Base-by-base conservation (phyloP, 2,329 filamentous ascomycete species). In the Colletotrichum nymphaeae region DNA sequence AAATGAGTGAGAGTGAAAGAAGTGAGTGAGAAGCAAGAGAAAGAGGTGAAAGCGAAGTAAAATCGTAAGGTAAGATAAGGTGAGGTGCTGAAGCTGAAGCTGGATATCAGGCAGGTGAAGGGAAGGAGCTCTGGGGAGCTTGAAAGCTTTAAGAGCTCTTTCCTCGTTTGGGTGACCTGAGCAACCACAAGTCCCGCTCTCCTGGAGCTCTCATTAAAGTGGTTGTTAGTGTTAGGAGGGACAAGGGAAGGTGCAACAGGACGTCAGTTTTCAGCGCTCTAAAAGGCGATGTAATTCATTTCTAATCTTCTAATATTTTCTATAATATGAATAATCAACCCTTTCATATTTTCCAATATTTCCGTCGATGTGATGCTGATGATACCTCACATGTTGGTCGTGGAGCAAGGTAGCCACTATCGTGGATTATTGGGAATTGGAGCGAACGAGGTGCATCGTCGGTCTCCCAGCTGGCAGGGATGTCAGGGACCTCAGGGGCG, bases 391-490 rank as follows among this genome's bases (percentile, higher is more conserved):
- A 26, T 57, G 30, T 66, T 35, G 30, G 30, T 24, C 5, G 6
- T 5, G 0, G 30, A 22, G 19, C 19, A 35, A 53, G 70, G 12
- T 59, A 24, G 6, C 16, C 57, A 37, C 66, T 83, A 83, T 79
- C 81, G 78, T 11, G 73, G 77, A 67, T 79, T 80, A 82, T 78
- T 81, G 75, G 63, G 73, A 28, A 52, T 56, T 74, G 74, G 81
- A 82, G 81, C 78, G 77, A 71, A 65, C 37, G 63, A 69, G 63
- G 75, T 76, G 78, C 64, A 69, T 72, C 65, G 62, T 53, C 52
- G 35, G 72, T 59, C 58, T 32, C 63, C 46, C 28, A 19, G n/a
- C 58, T n/a, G 53, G 52, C 72, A 74, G 63, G 72, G 72, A 55
- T 74, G 55, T 67, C 42, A 55, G 59, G 63, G 63, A 49, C 56